Evolutionary conservation across 2,329 filamentous ascomycete species (phyloP).

Genomic region (Sarocladium kiliense): DNA sequence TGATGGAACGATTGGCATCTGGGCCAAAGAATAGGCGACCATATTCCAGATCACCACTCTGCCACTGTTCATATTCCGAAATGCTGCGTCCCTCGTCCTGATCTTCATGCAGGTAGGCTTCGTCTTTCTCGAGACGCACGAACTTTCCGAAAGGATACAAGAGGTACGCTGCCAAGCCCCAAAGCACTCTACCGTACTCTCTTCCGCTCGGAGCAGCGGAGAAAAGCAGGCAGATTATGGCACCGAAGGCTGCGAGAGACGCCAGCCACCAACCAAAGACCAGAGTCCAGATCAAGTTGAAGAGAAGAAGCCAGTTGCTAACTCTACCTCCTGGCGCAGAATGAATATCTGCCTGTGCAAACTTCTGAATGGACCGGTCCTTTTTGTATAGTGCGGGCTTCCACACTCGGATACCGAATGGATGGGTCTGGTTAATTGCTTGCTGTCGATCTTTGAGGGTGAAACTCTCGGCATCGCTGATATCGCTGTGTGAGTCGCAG

Average conservation of each 20-base stretch:
- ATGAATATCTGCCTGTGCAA: constrained; percentile 93
- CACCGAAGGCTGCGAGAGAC: constrained; percentile 66
- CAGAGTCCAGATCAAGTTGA: constrained; percentile 87
- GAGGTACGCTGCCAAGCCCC: constrained; percentile 78
- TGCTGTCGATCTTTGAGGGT: constrained; percentile 95
- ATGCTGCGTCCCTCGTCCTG: constrained; percentile 94
- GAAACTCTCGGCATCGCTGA: constrained; percentile 95
- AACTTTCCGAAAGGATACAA: constrained; percentile 98
- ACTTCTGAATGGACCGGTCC: constrained; percentile 90
- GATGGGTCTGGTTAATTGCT: constrained; percentile 97
- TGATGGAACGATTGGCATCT: constrained; percentile 66
- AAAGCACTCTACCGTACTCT: constrained; percentile 81
- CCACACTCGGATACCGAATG: constrained; percentile 98
- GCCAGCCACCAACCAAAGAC: constrained; percentile 97
- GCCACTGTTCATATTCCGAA: constrained; percentile 98
- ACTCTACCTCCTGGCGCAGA: constrained; percentile 86
- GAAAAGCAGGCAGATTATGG: constrained; percentile 73
- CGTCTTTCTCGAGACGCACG: constrained; percentile 87
- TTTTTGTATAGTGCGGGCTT: constrained; percentile 99
- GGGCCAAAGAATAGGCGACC: constrained; percentile 95
- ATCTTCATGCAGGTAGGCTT: constrained; percentile 90
- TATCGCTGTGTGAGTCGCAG: constrained; percentile 62
- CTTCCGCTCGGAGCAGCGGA: constrained; percentile 72
- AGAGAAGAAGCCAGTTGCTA: constrained; percentile 75
- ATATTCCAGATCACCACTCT: constrained; percentile 93